Base-by-base conservation (phyloP, 179 eudicot species). In the Drosera spatulata region DNA sequence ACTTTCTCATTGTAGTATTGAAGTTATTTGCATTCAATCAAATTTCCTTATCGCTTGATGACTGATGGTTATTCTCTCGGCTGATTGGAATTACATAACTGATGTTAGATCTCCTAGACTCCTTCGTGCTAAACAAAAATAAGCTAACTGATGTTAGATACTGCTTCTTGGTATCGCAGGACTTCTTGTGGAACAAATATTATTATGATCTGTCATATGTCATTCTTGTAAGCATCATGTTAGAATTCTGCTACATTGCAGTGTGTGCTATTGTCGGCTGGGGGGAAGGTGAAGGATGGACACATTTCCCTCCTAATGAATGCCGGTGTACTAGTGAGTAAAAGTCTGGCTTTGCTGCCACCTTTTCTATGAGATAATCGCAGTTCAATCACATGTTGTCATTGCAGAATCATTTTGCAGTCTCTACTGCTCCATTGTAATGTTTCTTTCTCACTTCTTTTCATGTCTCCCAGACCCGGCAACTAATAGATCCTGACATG, bases 321-420 rank as follows among this genome's bases (percentile, higher is more conserved):
- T 77, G 94, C 95, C 38, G 97, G 99, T 45, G 76, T 93, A 61
- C 82, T 93, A 38, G 99, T 93, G 65, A 86, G 95, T 77, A 13
- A 48, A 50, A 39, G 33, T 15, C 22, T 14, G 9, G 37, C 41
- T 57, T 10, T 56, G 43, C 37, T 52, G 1, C 42, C 44, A 7
- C 7, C 54, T 51, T 37, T 51, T 51, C 54, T 10, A n/a, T 14
- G 11, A 1, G 7, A 10, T 14, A 13, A 14, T 51, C 4, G 2
- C n/a, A 5, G 33, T 14, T 51, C 54, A 22, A 4, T 14, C 14
- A 2, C 58, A 8, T 9, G 14, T 3, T 12, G 10, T 1, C 43
- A 10, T 12, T 56, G 14, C 39, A 13, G 5, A 11, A 43, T 43
- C 45, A 43, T 43, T 7, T 43, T 43, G 45, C 45, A 43, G 45